A percentile compares a stretch with the other conserved stretches of the same genome.
These are phyloP conservation scores for Tylopilus sp. DNA, from an alignment of 768 basidiomycete species.

Conservation along the genomic window DNA sequence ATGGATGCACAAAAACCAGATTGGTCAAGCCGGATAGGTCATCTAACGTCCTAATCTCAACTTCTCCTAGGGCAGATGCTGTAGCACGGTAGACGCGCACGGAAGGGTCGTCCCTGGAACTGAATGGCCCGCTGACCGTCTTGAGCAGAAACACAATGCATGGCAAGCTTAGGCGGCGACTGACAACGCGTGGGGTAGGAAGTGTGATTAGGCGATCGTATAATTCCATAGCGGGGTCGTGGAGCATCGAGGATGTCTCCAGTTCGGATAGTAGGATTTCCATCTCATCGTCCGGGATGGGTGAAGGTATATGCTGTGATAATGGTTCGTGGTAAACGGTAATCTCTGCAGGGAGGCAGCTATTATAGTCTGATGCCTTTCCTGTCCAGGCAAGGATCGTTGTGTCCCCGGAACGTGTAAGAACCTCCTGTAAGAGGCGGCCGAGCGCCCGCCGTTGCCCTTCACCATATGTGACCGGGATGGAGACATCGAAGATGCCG, in stretches of 20 bases:
- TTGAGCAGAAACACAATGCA: constrained; percentile 13
- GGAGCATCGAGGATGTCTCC: not conserved
- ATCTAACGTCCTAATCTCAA: constrained; percentile 14
- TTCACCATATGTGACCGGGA: constrained; percentile 24
- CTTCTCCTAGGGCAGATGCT: not conserved
- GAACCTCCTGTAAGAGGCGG: constrained; percentile 18
- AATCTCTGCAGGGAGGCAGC: constrained; percentile 22
- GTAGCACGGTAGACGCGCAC: constrained; percentile 13
- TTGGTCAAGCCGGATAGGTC: constrained; percentile 3
- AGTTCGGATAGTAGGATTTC: constrained; percentile 3
- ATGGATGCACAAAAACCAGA: constrained; percentile 19
- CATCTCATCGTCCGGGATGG: constrained; percentile 11
- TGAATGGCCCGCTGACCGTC: constrained; percentile 8
- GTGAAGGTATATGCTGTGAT: constrained; percentile 2
- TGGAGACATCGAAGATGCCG: constrained; percentile 21
- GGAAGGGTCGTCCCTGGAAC: not conserved
- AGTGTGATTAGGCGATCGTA: constrained; percentile 12
- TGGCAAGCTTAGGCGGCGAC: constrained; percentile 11
- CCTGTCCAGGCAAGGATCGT: constrained; percentile 20
- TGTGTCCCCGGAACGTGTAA: constrained; percentile 14
- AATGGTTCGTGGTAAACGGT: constrained; percentile 11
- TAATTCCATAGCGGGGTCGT: constrained; percentile 7
- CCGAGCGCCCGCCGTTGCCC: constrained; percentile 21
- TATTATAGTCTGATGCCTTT: constrained; percentile 20
- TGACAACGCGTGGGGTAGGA: constrained; percentile 14